These are phyloP conservation scores for Bolboschoenus planiculmis DNA, from an alignment of 176 grass and related monocot species.

Conservation along the genomic window DNA sequence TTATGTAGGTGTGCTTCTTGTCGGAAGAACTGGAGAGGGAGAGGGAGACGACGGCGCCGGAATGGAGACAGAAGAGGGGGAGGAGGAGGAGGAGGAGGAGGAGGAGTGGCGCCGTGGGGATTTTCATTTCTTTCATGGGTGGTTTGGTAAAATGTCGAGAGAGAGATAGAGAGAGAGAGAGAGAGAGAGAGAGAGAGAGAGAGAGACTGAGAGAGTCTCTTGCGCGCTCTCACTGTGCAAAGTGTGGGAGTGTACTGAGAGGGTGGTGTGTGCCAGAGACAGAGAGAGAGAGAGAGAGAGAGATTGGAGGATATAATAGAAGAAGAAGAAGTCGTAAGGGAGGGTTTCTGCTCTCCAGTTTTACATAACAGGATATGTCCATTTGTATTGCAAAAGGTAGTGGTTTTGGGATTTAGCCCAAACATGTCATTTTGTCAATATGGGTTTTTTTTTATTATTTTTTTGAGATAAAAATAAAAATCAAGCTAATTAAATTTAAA, in stretches of 20 bases:
- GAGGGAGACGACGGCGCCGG: no score
- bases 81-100: background rate
- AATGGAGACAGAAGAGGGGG: background rate
- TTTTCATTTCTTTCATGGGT: background rate
- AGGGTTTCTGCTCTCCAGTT: background rate
- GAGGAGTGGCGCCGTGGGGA: background rate
- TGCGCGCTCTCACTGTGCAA: background rate
- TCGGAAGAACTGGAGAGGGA: background rate
- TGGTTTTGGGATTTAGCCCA: no score
- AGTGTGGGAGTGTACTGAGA: background rate
- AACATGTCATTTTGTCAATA: no score
- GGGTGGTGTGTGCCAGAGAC: background rate
- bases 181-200: no score
- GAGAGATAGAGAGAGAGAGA: background rate
- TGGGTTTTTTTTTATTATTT: no score
- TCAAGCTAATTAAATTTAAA: no score
- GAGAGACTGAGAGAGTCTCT: background rate
- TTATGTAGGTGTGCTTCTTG: slow-evolving; percentile 67
- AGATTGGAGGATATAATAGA: background rate
- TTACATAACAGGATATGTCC: background rate
- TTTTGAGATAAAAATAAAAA: no score
- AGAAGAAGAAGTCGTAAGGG: background rate
- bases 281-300: background rate
- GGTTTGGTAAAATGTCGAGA: background rate
- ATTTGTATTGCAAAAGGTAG: background rate